A percentile compares a stretch with the other conserved stretches of the same genome.
Conservation (phyloP, 1,284 basidiomycete genomes). For the Crepidotus sp. region DNA sequence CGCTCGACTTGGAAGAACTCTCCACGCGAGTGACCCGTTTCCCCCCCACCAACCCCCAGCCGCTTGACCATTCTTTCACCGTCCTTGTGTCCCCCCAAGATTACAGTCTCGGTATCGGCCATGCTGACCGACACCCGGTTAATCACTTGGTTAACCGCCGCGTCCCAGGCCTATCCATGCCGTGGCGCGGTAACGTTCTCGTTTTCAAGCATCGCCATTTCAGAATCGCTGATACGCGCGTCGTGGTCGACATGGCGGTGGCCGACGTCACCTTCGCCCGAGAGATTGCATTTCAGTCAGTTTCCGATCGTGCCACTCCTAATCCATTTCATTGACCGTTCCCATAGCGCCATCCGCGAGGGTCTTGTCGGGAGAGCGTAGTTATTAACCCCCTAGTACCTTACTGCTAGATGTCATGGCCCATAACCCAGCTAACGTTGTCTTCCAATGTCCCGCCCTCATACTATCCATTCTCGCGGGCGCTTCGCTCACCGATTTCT, state of each 20-base stretch:
- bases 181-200: too few species aligned
- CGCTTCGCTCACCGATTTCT: background rate
- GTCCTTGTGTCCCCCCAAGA: background rate
- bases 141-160: background rate
- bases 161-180: background rate
- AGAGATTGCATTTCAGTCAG: background rate
- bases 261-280: background rate
- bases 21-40: background rate
- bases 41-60: background rate
- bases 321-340: too few species aligned
- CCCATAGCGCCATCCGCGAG: too few species aligned
- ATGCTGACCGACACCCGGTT: background rate
- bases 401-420: too few species aligned
- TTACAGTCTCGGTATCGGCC: background rate
- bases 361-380: too few species aligned
- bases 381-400: too few species aligned
- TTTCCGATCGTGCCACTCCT: background rate
- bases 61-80: background rate
- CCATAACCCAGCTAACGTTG: too few species aligned
- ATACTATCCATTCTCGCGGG: too few species aligned
- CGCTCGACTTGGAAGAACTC: background rate
- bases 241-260: background rate
- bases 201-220: too few species aligned
- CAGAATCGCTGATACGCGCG: too few species aligned
- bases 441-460: too few species aligned